Base-by-base conservation (phyloP, 805 yeast genomes). In the Saccharomycopsis lassenensis region DNA sequence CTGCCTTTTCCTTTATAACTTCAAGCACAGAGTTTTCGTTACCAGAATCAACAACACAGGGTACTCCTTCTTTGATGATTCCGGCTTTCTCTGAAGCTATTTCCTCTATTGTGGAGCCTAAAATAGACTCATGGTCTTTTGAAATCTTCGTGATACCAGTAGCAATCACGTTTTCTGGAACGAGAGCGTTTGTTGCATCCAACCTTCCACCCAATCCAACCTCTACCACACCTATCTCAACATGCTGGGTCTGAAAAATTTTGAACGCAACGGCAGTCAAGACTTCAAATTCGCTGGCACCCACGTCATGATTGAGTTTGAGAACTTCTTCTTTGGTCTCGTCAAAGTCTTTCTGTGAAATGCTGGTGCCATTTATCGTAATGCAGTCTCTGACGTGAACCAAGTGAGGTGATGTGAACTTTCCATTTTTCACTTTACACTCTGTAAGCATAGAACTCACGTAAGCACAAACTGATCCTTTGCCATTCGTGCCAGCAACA, bases 401-500 rank as follows among this genome's bases (percentile, higher is more conserved):
- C 47, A 89, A 55, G 57, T 87, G 95, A 1, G 98, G 98, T 3
- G 94, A 79, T 1, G 93, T 86, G 61, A 86, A 89, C 43, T 78
- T 70, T 1, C 97, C 97, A 35, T 56, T 51, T 27, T 70, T 56
- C 1, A 59, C 24, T 1, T 41, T 38, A 2, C 46, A 16, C 15
- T 34, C 10, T 21, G 29, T 16, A 24, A 39, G 14, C 20, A 34
- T 63, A 12, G 85, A 73, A 3, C 85, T 66, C 6, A 91, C 40
- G 52, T 86, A 87, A 0, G 95, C 77, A 40, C 94, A 75, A 0
- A 87, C 82, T 0, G 96, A 86, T 0, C 98, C 98, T 52, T 89
- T 89, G 0, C 98, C 98, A 52, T 89, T 89, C 6, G 98, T 89
- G 0, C 98, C 98, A 0, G 95, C 95, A 3, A 91, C 69, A 52